Evolutionary conservation across 768 basidiomycete genomes (phyloP).

Genomic region (Favolaschia claudopus): DNA sequence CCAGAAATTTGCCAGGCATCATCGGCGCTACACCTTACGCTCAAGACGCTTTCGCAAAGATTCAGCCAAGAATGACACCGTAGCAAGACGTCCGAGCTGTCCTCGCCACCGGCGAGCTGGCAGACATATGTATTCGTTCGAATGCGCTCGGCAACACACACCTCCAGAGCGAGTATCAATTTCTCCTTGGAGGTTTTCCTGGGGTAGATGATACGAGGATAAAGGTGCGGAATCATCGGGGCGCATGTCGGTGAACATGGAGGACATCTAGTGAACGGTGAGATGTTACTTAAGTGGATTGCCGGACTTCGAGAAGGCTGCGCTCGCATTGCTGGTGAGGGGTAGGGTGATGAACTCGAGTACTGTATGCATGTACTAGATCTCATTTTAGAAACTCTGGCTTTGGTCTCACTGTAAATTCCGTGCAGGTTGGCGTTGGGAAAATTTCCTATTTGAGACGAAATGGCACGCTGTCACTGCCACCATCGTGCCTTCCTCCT

Average conservation of each 20-base stretch:
- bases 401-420: not conserved
- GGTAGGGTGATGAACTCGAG: conserved; percentile 54
- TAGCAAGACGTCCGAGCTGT: conserved; percentile 53
- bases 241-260: conserved; percentile 29
- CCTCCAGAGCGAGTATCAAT: too few species aligned
- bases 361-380: conserved; percentile 42
- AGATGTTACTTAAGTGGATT: conserved; percentile 63
- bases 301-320: conserved; percentile 49
- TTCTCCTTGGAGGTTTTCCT: too few species aligned
- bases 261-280: conserved; percentile 31
- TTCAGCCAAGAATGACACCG: conserved; percentile 8
- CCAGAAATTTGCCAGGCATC: too few species aligned
- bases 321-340: conserved; percentile 41
- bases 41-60: too few species aligned
- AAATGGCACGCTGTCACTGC: not conserved
- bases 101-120: conserved; percentile 62
- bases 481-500: not conserved
- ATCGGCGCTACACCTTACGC: too few species aligned
- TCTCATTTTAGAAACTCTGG: too few species aligned
- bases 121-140: too few species aligned
- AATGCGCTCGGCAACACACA: too few species aligned
- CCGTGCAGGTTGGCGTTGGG: not conserved
- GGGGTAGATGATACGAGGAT: too few species aligned
- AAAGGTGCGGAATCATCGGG: conserved; percentile 29
- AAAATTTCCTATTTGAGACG: conserved; percentile 10